Evolutionary conservation across 768 basidiomycete genomes (phyloP).

Genomic region (Tricholomella constricta): DNA sequence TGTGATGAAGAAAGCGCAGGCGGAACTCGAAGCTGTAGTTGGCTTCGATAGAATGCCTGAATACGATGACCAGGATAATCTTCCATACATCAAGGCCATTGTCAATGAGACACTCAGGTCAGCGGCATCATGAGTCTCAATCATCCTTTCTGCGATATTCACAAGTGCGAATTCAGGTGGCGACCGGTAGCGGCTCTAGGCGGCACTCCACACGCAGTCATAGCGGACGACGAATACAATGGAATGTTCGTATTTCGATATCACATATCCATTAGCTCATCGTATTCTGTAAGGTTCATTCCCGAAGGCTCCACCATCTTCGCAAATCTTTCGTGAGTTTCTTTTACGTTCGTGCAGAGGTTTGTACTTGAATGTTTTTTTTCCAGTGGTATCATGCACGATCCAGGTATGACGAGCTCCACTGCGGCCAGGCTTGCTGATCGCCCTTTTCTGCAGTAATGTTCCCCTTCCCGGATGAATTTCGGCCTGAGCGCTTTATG

Average conservation of each 20-base stretch:
- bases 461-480: slow-evolving; percentile 17
- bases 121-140: too few relatives aligned
- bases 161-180: slow-evolving; percentile 8
- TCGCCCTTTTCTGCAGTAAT: neutral
- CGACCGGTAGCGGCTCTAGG: slow-evolving; percentile 16
- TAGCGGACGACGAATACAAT: slow-evolving; percentile 14
- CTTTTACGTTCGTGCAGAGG: too few relatives aligned
- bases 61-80: slow-evolving; percentile 8
- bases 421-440: too few relatives aligned
- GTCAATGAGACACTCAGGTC: slow-evolving; percentile 18
- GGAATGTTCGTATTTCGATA: slow-evolving; percentile 5
- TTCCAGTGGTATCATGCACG: slow-evolving; percentile 13
- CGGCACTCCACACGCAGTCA: slow-evolving; percentile 16
- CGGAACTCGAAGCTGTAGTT: slow-evolving; percentile 17
- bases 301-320: slow-evolving; percentile 15
- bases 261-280: neutral
- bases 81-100: slow-evolving; percentile 20
- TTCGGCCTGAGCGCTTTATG: slow-evolving; percentile 41
- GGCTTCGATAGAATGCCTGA: slow-evolving; percentile 14
- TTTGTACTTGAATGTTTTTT: neutral
- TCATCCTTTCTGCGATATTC: neutral
- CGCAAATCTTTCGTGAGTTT: slow-evolving; percentile 10
- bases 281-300: slow-evolving; percentile 6
- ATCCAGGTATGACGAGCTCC: slow-evolving; percentile 7
- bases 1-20: slow-evolving; percentile 25